Evolutionary conservation across 352 stramenopile species (phyloP).

Genomic region (Globisporangium radiosum): DNA sequence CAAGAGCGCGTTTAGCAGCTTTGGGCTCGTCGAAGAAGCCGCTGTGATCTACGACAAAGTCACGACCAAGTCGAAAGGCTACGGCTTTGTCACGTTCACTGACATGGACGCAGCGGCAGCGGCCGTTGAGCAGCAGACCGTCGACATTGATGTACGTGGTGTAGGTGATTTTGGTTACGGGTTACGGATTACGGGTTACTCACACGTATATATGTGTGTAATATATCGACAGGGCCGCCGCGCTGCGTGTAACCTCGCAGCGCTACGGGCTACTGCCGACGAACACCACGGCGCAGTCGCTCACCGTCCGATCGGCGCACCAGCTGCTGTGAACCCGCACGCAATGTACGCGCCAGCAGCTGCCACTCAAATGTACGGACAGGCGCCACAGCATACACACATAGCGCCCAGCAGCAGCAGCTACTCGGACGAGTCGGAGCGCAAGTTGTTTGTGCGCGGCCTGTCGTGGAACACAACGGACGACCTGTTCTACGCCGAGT

Average conservation of each 20-base stretch:
- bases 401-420: conserved; percentile 1
- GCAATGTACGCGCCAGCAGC: neutral
- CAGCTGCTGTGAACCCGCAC: conserved; percentile 5
- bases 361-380: neutral
- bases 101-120: conserved; percentile 54
- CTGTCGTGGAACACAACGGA: conserved; percentile 51
- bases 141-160: conserved; percentile 52
- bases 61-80: conserved; percentile 54
- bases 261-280: conserved; percentile 29
- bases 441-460: conserved; percentile 59
- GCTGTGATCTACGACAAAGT: conserved; percentile 58
- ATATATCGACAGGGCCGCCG: conserved; percentile 27
- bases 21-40: conserved; percentile 54
- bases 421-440: conserved; percentile 29
- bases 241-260: conserved; percentile 47
- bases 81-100: conserved; percentile 61
- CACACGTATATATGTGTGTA: neutral
- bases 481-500: conserved; percentile 45
- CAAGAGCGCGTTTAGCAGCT: conserved; percentile 37
- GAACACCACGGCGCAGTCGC: conserved; percentile 20
- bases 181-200: no score
- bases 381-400: neutral
- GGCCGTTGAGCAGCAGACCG: conserved; percentile 35
- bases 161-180: neutral
- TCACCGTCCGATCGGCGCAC: conserved; percentile 2